Evolutionary conservation across 495 filamentous ascomycete genomes (phyloP).

Genomic region (Hamigera avellanea): DNA sequence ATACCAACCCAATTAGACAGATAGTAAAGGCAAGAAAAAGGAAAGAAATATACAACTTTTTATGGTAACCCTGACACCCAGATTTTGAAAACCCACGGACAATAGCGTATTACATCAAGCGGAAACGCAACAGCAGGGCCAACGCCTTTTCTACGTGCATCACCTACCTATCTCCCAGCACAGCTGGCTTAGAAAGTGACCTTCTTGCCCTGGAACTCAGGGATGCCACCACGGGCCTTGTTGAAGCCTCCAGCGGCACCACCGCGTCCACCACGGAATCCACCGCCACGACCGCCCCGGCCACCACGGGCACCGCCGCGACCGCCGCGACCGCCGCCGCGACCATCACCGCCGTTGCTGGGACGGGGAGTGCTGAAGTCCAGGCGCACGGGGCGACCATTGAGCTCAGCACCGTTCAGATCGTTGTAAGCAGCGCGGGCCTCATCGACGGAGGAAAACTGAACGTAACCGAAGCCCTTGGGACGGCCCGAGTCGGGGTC

Average conservation of each 20-base stretch:
- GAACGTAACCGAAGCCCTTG: constrained; percentile 95
- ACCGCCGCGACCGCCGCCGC: constrained; percentile 34
- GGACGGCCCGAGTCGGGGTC: constrained; percentile 73
- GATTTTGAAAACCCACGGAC: no score
- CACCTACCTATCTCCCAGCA: neutral
- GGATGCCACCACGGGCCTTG: constrained; percentile 63
- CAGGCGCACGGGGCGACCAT: constrained; percentile 71
- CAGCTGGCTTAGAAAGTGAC: constrained; percentile 59
- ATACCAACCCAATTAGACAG: no score
- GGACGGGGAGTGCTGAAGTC: constrained; percentile 79
- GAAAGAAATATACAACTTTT: constrained; percentile 5
- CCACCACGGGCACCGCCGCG: constrained; percentile 41
- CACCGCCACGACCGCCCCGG: constrained; percentile 40
- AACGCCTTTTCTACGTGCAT: no score
- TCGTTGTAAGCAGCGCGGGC: constrained; percentile 63
- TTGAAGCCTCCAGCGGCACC: constrained; percentile 30
- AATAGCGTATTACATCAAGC: no score
- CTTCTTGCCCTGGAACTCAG: constrained; percentile 87
- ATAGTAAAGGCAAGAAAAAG: no score
- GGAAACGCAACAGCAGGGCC: neutral
- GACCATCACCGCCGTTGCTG: constrained; percentile 40
- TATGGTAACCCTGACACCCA: constrained; percentile 7
- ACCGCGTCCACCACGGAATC: constrained; percentile 43
- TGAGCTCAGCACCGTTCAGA: constrained; percentile 66
- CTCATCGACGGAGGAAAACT: constrained; percentile 74